Conservation (phyloP, 306 rosid species). For the Prunus padus region DNA sequence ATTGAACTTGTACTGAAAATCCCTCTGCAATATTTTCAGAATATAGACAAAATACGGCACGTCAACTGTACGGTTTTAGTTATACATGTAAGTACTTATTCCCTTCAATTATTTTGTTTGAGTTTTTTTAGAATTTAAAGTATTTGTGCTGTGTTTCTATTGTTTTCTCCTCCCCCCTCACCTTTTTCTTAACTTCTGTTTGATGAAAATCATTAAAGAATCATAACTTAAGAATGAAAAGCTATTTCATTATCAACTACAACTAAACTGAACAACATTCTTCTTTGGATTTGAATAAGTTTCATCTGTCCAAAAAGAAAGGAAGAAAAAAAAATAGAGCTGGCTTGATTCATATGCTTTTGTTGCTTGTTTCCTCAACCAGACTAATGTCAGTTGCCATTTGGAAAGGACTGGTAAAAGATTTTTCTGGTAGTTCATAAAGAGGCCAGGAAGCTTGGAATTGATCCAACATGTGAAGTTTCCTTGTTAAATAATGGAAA, state of each 20-base stretch:
- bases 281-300: neutral
- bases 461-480: no score
- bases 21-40: conserved; percentile 50
- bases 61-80: conserved; percentile 85
- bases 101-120: conserved; percentile 17
- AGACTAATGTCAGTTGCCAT: no score
- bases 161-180: neutral
- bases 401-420: no score
- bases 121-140: neutral
- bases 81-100: conserved; percentile 72
- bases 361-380: no score
- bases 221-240: neutral
- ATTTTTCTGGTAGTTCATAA: no score
- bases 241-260: neutral
- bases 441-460: no score
- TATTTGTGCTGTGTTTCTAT: neutral
- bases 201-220: neutral
- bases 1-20: conserved; percentile 34
- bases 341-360: no score
- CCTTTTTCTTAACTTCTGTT: neutral
- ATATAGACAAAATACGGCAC: conserved; percentile 85
- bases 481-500: no score
- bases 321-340: no score
- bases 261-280: neutral
- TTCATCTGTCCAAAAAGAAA: neutral